Conservation (phyloP, 1,284 basidiomycete species). For the Cryptococcus sp. region DNA sequence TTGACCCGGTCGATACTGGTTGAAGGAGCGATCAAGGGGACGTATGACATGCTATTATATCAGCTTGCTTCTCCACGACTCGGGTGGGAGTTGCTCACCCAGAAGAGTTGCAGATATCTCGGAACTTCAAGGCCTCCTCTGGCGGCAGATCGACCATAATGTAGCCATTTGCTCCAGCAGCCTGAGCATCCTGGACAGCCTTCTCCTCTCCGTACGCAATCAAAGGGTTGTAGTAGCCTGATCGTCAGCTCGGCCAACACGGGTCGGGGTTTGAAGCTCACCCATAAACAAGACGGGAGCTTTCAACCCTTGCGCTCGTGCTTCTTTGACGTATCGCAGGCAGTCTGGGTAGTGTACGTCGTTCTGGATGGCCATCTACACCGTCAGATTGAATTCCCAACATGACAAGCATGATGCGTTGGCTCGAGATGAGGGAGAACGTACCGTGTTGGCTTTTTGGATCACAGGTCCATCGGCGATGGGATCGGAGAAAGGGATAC, state of each 20-base stretch:
- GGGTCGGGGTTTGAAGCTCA: conserved; percentile 41
- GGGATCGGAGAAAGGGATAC: conserved; percentile 94
- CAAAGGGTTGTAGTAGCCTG: conserved; percentile 94
- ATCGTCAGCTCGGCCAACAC: neutral
- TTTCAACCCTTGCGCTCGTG: conserved; percentile 72
- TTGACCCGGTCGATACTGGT: conserved; percentile 81
- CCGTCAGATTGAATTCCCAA: neutral
- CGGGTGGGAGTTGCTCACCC: conserved; percentile 54
- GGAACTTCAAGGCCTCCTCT: conserved; percentile 88
- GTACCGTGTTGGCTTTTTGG: conserved; percentile 82
- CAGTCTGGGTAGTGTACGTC: conserved; percentile 69
- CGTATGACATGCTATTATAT: conserved; percentile 73
- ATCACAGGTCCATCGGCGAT: conserved; percentile 91
- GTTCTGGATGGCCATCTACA: conserved; percentile 73
- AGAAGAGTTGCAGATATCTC: conserved; percentile 73
- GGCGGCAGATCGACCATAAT: conserved; percentile 97
- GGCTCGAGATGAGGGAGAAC: conserved; percentile 28
- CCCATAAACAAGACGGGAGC: conserved; percentile 91
- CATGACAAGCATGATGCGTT: neutral
- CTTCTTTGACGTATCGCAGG: conserved; percentile 70
- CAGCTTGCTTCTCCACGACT: neutral
- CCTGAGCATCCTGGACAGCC: conserved; percentile 79
- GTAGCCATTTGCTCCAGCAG: conserved; percentile 92
- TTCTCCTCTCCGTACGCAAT: conserved; percentile 92
- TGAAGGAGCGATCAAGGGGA: conserved; percentile 92